Percentiles rank a stretch among this genome's conserved stretches.
phyloP scores from a whole-genome alignment of 768 basidiomycete species.

The Neoboletus brunneissimus region DNA sequence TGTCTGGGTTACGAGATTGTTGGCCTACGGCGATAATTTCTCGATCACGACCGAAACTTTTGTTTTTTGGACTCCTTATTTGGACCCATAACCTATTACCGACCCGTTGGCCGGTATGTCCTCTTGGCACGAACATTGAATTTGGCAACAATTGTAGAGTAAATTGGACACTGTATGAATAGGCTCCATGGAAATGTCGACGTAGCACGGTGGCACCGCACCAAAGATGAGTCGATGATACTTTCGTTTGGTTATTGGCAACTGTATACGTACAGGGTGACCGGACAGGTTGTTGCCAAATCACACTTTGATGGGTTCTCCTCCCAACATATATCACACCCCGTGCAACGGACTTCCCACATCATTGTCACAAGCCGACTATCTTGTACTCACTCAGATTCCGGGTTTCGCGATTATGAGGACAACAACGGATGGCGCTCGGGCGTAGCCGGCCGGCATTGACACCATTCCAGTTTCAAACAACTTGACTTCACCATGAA shows the following conservation, averaged over 20 bases:
- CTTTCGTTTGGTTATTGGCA: no score
- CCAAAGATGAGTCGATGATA: background rate
- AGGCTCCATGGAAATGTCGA: background rate
- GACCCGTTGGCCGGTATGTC: background rate
- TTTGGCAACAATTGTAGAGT: background rate
- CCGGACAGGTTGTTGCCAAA: no score
- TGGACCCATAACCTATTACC: background rate
- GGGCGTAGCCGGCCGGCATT: background rate
- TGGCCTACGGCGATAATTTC: background rate
- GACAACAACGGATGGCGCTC: no score
- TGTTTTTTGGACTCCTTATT: background rate
- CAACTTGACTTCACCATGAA: conserved; percentile 3
- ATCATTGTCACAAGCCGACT: background rate
- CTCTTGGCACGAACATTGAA: background rate
- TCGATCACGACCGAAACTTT: background rate
- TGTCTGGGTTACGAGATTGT: background rate
- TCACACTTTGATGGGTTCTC: background rate
- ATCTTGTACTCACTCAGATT: background rate
- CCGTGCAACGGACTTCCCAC: background rate
- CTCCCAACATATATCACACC: background rate
- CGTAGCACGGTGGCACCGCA: background rate
- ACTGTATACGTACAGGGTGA: no score
- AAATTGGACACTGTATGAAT: conserved; percentile 2
- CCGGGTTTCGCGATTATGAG: background rate
- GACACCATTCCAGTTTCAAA: background rate